phyloP scores from a whole-genome alignment of 306 rosid species.

The Spatholobus suberectus region DNA sequence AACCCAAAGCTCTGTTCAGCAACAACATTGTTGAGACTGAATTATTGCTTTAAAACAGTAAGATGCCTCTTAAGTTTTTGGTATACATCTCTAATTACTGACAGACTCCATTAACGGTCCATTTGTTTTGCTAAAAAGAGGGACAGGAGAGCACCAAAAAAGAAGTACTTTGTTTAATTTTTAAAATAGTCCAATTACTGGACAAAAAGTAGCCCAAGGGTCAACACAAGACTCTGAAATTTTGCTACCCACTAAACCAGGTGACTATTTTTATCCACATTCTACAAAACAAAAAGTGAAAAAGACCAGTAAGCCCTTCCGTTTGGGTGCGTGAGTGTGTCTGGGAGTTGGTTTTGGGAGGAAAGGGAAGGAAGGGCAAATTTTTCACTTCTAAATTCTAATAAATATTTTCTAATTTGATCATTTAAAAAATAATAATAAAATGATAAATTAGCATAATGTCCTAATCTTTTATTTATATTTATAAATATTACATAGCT shows the following conservation, averaged over 20 bases:
- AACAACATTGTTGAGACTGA: neutral
- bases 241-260: neutral
- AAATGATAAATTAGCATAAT: too few species aligned
- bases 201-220: neutral
- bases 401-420: too few species aligned
- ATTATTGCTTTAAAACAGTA: neutral
- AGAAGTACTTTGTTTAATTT: neutral
- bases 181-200: neutral
- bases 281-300: neutral
- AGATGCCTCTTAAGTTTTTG: neutral
- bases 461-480: too few species aligned
- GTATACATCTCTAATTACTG: neutral
- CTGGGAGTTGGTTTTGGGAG: neutral
- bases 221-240: neutral
- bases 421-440: too few species aligned
- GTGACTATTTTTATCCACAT: neutral
- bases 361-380: neutral
- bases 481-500: too few species aligned
- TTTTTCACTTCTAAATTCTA: neutral
- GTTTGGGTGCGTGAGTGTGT: neutral
- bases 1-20: constrained; percentile 9
- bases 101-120: neutral
- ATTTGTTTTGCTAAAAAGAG: neutral
- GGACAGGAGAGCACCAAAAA: neutral
- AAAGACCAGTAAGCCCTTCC: neutral